These are phyloP conservation scores for Cercospora brassicicola DNA, from an alignment of 2,329 filamentous ascomycete species.

Conservation along the genomic window DNA sequence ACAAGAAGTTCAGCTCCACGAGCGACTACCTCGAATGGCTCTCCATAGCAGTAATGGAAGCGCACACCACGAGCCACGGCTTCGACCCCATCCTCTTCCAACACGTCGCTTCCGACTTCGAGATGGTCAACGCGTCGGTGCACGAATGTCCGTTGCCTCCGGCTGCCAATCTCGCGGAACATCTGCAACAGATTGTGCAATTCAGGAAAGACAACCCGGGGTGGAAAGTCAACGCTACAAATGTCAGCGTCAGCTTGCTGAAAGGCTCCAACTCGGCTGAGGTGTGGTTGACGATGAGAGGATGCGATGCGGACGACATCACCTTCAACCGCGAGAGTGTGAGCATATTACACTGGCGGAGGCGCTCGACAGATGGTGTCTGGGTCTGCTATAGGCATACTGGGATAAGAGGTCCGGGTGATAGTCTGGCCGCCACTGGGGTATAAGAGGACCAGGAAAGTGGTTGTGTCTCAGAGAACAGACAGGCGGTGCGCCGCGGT, in stretches of 20 bases:
- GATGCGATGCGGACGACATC: conserved; percentile 6
- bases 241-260: conserved; percentile 4
- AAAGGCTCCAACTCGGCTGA: conserved; percentile 21
- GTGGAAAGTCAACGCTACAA: conserved; percentile 16
- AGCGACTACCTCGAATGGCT: conserved; percentile 17
- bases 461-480: neutral
- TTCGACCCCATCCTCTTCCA: conserved; percentile 5
- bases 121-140: conserved; percentile 16
- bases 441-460: neutral
- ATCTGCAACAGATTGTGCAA: conserved; percentile 7
- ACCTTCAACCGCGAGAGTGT: conserved; percentile 23
- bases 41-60: conserved; percentile 16
- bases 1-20: conserved; percentile 5
- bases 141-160: conserved; percentile 18
- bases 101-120: conserved; percentile 17
- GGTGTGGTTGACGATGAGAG: conserved; percentile 19
- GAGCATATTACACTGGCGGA: conserved; percentile 21
- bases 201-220: conserved; percentile 14
- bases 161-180: conserved; percentile 10
- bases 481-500: too few species aligned
- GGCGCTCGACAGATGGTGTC: conserved; percentile 3
- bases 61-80: conserved; percentile 10
- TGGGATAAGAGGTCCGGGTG: conserved; percentile 15
- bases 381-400: conserved; percentile 22
- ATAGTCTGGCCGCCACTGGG: conserved; percentile 6